These are phyloP conservation scores for Apiospora saccharicola DNA, from an alignment of 2,329 filamentous ascomycete species.

Conservation along the genomic window DNA sequence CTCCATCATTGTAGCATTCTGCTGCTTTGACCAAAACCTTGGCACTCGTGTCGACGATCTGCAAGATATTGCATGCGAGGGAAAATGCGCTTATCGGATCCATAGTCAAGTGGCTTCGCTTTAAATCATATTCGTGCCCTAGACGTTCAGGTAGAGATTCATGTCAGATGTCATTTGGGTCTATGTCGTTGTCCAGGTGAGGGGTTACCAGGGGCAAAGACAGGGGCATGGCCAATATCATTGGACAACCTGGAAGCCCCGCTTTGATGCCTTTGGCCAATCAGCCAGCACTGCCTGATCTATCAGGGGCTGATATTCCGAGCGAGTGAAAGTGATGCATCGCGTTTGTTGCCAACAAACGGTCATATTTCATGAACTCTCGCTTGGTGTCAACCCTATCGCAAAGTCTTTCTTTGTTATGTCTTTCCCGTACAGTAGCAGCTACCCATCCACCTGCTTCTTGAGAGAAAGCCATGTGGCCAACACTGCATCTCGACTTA, in stretches of 20 bases:
- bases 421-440: too few relatives aligned
- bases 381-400: too few relatives aligned
- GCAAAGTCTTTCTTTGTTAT: too few relatives aligned
- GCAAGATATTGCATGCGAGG: conserved; percentile 24
- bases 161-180: background rate
- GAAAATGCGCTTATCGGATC: conserved; percentile 20
- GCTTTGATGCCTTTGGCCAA: background rate
- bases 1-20: background rate
- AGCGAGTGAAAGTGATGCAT: background rate
- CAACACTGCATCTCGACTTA: too few relatives aligned
- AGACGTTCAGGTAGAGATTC: background rate
- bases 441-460: too few relatives aligned
- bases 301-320: background rate
- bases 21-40: conserved; percentile 6
- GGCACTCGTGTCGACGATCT: conserved; percentile 12
- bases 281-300: background rate
- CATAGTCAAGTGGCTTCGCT: background rate
- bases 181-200: background rate
- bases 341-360: background rate
- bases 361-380: too few relatives aligned
- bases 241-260: background rate
- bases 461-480: too few relatives aligned
- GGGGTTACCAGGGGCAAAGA: background rate
- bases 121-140: too few relatives aligned
- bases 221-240: background rate